Base-by-base conservation (phyloP, 2,329 filamentous ascomycete species). In the Ceratocystis cacaofunesta region DNA sequence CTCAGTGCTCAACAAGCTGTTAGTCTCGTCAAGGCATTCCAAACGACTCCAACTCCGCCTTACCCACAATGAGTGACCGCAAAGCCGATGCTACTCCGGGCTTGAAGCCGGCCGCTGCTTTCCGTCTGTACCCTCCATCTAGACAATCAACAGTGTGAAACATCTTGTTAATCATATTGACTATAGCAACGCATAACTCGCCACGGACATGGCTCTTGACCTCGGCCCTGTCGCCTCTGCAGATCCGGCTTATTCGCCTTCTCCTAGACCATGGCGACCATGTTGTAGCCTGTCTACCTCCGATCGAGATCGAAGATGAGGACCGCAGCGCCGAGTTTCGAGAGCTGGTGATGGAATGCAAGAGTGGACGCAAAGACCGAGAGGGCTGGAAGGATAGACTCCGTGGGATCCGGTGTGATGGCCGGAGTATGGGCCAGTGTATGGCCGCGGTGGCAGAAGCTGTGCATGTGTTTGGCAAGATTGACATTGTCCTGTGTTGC, bases 201-300 rank as follows among this genome's bases (percentile, higher is more conserved):
- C 91, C 92, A 62, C 87, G 92, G 72, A 90, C 92, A 71, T 97
- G 94, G 94, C 86, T 99, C 72, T 79, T 99, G 69, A 96, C 92
- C 10, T 87, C 89, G 67, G 89, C 90, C 43, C 83, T 92, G 68
- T 92, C 90, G 44, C 90, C 92, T 12, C 82, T 96, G 69, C 87
- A 87, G 64, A 88, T 96, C 68, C 87, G 89, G 58, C 81, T 96
- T 66, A 88, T 90, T 64, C 85, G 88, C 65, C 84, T 90, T 70
- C 81, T 95, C 55, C 85, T 97, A 61, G 84, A 85, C n/a, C 91
- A 96, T 75, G 92, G 94, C 61, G 94, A 97, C 75, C 92, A 88
- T 73, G 88, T 95, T 60, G 87, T 92, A 61, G 88, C 90, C 4
- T 94, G 92, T 64, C 80, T 96, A 43, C 85, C 89, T 61, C 87